Conservation (phyloP, 2,329 filamentous ascomycete species). For the Pseudocercospora pini-densiflorae region DNA sequence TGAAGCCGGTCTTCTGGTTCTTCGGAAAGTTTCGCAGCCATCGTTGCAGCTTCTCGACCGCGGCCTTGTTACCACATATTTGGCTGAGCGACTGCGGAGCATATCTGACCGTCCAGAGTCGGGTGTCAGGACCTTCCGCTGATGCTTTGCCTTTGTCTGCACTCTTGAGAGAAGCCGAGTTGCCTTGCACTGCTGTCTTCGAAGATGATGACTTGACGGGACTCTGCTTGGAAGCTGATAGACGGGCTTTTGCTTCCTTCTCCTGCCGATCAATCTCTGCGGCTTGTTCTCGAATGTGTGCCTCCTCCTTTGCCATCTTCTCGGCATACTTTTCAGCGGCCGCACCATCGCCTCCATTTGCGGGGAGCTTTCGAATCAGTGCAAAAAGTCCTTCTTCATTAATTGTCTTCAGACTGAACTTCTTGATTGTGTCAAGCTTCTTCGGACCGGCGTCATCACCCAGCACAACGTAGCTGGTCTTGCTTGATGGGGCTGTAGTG, state of each 20-base stretch:
- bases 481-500: conserved; percentile 81
- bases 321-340: conserved; percentile 83
- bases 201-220: conserved; percentile 41
- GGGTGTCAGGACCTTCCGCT: conserved; percentile 56
- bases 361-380: conserved; percentile 78
- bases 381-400: conserved; percentile 91
- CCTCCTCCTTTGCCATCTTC: conserved; percentile 83
- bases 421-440: conserved; percentile 84
- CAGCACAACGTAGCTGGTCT: conserved; percentile 92
- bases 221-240: conserved; percentile 50
- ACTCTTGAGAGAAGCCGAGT: conserved; percentile 42
- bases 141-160: conserved; percentile 42
- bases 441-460: conserved; percentile 90
- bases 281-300: conserved; percentile 79
- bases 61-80: conserved; percentile 92
- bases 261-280: conserved; percentile 87
- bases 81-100: conserved; percentile 82
- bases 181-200: not conserved
- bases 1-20: conserved; percentile 78
- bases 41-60: conserved; percentile 84
- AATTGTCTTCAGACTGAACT: conserved; percentile 84
- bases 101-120: conserved; percentile 94
- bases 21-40: conserved; percentile 87
- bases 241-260: conserved; percentile 38
- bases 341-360: conserved; percentile 84